Evolutionary conservation across 1,284 basidiomycete species (phyloP), one percentile per base, ranked within the genome.

Genomic region (Acaromyces ingoldii): DNA sequence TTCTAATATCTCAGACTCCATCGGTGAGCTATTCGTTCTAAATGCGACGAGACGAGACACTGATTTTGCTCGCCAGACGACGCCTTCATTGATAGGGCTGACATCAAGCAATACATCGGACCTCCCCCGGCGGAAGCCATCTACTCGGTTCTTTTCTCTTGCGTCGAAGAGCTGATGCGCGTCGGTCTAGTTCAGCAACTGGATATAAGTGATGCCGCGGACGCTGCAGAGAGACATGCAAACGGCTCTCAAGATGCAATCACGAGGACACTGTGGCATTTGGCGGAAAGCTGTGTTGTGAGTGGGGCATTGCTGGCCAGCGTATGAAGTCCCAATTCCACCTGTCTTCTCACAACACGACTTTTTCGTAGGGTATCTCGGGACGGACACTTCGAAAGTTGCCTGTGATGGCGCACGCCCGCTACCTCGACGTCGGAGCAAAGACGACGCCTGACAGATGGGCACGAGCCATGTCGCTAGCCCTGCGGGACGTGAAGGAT

Each of bases 1-100:
- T 0, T 95, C 90, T 54, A 99, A 98, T 75, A 82, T 99, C 5
- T 85, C 87, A 0, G 88, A 90, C 65, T 89, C 92, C 0, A 98
- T 99, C 57, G 91, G 91, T 91, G 63, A 40, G 55, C 17, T n/a
- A 43, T n/a, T 6, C 26, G 6, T 19, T 25, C 24, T 17, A 5
- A 10, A 21, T 9, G n/a, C 7, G 17, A 25, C 21, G 24, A 31
- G n/a, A 29, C n/a, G 30, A 1, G 33, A 1, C 36, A 1, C 10
- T n/a, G 2, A 36, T 21, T 25, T 21, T 29, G 11, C 4, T 6
- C 25, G 2, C 29, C 63, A 93, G 93, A 98, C 72, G 84, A 84
- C 40, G 95, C 93, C 0, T 98, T 97, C 72, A 84, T 97, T 49
- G 95, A 98, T 72, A 85, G 95, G 40, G 95, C 92, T 10, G 95